Percentiles rank a stretch among this genome's conserved stretches.
Conservation (phyloP, 345 rosid species). For the Bruguiera gymnorhiza region DNA sequence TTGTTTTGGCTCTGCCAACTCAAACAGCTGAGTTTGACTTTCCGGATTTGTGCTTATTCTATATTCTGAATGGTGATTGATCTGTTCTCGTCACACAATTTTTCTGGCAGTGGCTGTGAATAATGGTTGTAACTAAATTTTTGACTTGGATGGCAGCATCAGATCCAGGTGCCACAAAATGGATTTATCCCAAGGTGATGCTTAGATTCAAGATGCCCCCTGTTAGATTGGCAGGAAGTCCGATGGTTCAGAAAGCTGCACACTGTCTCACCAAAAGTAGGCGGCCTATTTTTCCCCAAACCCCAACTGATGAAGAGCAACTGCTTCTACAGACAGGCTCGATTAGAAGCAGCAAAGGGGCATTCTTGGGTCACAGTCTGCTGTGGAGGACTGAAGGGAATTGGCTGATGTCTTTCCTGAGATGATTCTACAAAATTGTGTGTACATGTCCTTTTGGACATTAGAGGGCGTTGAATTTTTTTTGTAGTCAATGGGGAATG, state of each 20-base stretch:
- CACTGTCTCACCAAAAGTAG: background rate
- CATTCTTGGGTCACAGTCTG: background rate
- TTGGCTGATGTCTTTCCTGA: too few relatives aligned
- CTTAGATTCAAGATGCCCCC: background rate
- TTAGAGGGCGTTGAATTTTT: constrained; percentile 9
- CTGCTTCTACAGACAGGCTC: background rate
- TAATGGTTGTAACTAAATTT: background rate
- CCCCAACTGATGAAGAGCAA: background rate
- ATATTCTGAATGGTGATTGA: background rate
- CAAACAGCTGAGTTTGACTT: background rate
- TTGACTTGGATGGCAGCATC: constrained; percentile 3
- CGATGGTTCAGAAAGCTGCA: background rate
- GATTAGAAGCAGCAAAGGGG: background rate
- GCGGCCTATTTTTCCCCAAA: background rate
- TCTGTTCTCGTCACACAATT: background rate
- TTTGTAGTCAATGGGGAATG: too few relatives aligned
- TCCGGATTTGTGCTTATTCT: background rate
- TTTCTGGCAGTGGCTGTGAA: background rate
- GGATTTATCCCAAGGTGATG: constrained; percentile 6
- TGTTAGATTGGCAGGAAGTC: too few relatives aligned
- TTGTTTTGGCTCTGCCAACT: background rate
- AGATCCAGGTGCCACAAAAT: constrained; percentile 8
- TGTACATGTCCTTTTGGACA: too few relatives aligned
- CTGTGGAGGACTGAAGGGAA: background rate
- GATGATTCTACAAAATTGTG: too few relatives aligned